Evolutionary conservation across 1,284 basidiomycete genomes (phyloP), one percentile per base, ranked within the genome.

Genomic region (Trichosporon faecale): DNA sequence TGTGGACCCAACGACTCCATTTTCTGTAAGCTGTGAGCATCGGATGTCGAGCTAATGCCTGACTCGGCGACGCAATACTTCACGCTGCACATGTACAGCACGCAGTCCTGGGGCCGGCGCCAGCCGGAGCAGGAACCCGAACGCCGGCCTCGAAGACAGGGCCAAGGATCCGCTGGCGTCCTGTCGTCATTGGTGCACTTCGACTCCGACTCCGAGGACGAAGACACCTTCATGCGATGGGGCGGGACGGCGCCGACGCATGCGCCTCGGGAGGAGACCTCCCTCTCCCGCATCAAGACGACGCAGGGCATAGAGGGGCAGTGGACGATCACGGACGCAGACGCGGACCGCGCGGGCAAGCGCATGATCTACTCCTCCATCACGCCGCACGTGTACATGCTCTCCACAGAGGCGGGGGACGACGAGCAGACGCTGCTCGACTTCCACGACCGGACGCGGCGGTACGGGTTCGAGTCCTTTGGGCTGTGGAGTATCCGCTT

Each of bases 301-400:
- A 91, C 96, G 65, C 87, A 89, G 77, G 95, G 93, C 0, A 84
- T 87, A 66, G 85, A 88, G 37, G 91, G 91, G 8, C 85, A 88
- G 37, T 97, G 95, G 95, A 96, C 95, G 0, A 91, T 97, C 68
- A 96, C 95, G 2, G 96, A 99, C 83, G 94, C 94, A 14, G 94
- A 98, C 81, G 85, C 97, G 11, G 94, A 92, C 71, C 91, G 91
- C 3, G 91, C 95, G 79, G 98, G 97, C 72, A 89, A 95, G 82
- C 93, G 93, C 77, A 90, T 99, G 85, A 94, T 98, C 70, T 98
- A 98, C 82, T 92, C 91, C 27, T 93, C 90, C 0, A 92, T 97
- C 74, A 88, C 89, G 9, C 88, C 91, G 40, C 90, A 88, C 9
- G 90, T 93, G 0, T 92, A 95, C 78, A 91, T 98, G 88, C 90